Evolutionary conservation across 148 eudicot genomes (phyloP), one percentile per base, ranked within the genome.

Genomic region (Amaranthus hypochondriacus): DNA sequence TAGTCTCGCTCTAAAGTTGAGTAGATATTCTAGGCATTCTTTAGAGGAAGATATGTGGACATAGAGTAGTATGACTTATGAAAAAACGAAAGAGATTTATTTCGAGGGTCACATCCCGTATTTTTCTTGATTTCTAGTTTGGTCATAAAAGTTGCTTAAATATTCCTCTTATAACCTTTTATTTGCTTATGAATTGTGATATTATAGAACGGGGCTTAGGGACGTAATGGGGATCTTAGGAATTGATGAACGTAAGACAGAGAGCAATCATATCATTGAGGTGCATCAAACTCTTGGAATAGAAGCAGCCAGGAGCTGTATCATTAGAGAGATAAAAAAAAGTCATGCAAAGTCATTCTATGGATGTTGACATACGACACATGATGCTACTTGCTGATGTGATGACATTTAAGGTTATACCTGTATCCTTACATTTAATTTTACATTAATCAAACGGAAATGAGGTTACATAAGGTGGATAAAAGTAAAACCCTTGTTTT

Each of bases 371-470:
- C 76, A 75, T 80, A 65, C 85, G 98, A 9, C 98, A 93, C 80
- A 87, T 90, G 98, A 93, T 85, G 98, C 98, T 93, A 77, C 87
- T 93, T 51, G 98, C 88, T 62, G 98, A 93, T 83, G 61, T 89
- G 60, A 93, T 93, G 98, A 90, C 98, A 62, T 89, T 54, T 72
- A 90, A 89, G 96, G 96, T 93, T 39, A 46, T 53, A n/a, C 64
- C n/a, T 5, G 13, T 39, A 67, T 70, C 44, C 46, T 59, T 61
- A 9, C 13, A 7, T 7, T 10, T 55, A 3, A 7, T 55, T 11
- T 55, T 6, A 55, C 9, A 14, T 6, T 10, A 0, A 8, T 3
- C 57, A 2, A 7, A 3, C 12, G 1, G 9, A 8, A 14, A 55
- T 3, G 3, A 55, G 57, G 57, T 28, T 28, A 0, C 39, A 2